Conservation (phyloP, 2,329 filamentous ascomycete species). For the Clarireedia paspali region DNA sequence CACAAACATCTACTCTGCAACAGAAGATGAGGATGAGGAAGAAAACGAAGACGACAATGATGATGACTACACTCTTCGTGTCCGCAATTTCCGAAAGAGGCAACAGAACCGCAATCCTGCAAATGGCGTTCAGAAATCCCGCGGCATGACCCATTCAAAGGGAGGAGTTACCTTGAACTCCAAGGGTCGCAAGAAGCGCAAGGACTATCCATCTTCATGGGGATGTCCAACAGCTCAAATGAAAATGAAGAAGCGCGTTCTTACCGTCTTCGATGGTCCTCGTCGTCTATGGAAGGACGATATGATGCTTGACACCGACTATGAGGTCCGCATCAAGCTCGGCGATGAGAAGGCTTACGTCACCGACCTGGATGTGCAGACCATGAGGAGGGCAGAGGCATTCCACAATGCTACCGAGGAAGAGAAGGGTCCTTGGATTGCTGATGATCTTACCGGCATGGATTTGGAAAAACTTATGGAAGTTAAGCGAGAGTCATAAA, state of each 20-base stretch:
- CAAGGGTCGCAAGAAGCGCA: conserved; percentile 77
- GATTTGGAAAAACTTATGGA: conserved; percentile 54
- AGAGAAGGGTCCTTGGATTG: conserved; percentile 80
- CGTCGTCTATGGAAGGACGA: conserved; percentile 93
- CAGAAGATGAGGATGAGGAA: conserved; percentile 42
- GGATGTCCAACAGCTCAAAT: conserved; percentile 87
- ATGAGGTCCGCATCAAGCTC: conserved; percentile 82
- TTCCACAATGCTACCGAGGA: conserved; percentile 73
- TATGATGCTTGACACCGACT: conserved; percentile 95
- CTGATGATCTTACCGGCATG: conserved; percentile 59
- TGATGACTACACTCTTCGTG: conserved; percentile 47
- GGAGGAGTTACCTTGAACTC: conserved; percentile 57
- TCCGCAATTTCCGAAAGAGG: conserved; percentile 34
- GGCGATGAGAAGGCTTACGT: conserved; percentile 60
- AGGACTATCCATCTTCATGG: conserved; percentile 91
- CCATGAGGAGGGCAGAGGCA: conserved; percentile 77
- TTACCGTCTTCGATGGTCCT: conserved; percentile 84
- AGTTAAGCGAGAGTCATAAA: conserved; percentile 24
- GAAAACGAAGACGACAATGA: conserved; percentile 49
- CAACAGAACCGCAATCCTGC: conserved; percentile 26
- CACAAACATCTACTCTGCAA: conserved; percentile 39
- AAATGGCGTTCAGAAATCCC: conserved; percentile 56
- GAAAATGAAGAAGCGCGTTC: conserved; percentile 96
- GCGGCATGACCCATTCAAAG: conserved; percentile 70
- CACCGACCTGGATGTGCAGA: conserved; percentile 89